phyloP scores from a whole-genome alignment of 2,329 filamentous ascomycete genomes.

The Cladosporium sphaerospermum region DNA sequence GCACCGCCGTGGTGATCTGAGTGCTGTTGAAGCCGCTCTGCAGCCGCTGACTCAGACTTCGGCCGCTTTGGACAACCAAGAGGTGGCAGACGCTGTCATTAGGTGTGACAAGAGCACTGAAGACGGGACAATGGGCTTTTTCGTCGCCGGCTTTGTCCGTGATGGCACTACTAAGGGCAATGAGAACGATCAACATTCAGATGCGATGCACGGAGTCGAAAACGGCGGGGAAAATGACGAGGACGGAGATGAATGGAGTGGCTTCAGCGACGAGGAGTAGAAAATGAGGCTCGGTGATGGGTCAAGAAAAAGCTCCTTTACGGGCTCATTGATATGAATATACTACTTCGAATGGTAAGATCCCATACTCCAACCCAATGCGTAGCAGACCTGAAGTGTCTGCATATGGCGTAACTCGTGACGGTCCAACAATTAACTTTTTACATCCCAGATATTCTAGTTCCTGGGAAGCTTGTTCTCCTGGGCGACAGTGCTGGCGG shows the following conservation, averaged over 20 bases:
- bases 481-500: conserved; percentile 23
- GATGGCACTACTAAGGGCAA: conserved; percentile 31
- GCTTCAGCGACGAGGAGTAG: conserved; percentile 33
- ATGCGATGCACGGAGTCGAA: background rate
- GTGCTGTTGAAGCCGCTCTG: conserved; percentile 32
- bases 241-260: conserved; percentile 33
- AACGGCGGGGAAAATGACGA: conserved; percentile 25
- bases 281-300: background rate
- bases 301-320: conserved; percentile 23
- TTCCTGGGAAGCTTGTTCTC: conserved; percentile 17
- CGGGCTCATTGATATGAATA: conserved; percentile 4
- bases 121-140: conserved; percentile 88
- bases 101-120: conserved; percentile 74
- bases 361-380: conserved; percentile 2
- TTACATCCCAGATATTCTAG: background rate
- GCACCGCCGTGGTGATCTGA: conserved; percentile 50
- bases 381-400: background rate
- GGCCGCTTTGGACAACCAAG: conserved; percentile 16
- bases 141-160: conserved; percentile 79
- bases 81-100: conserved; percentile 67
- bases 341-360: conserved; percentile 10
- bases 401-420: conserved; percentile 6
- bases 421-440: background rate
- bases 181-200: background rate
- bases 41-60: conserved; percentile 6